Conservation (phyloP, 495 filamentous ascomycete genomes). For the Platismatia glauca region DNA sequence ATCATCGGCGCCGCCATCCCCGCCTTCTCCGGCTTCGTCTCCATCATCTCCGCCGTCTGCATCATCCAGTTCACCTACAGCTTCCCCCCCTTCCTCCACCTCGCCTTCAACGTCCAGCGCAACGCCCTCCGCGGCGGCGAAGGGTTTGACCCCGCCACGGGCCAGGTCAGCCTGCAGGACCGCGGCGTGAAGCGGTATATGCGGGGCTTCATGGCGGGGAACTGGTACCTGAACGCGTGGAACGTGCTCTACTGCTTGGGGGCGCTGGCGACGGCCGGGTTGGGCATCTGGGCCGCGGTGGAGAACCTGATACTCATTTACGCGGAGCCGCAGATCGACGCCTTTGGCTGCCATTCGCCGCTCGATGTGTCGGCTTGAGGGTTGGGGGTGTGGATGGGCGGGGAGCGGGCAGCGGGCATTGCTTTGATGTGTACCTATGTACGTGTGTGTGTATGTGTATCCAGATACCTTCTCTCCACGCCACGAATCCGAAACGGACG, state of each 20-base stretch:
- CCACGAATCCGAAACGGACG: no score
- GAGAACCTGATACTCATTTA: conserved; percentile 16
- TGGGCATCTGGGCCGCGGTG: conserved; percentile 29
- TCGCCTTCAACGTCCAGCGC: conserved; percentile 39
- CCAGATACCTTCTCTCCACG: no score
- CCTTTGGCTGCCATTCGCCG: conserved; percentile 14
- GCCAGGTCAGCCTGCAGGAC: conserved; percentile 29
- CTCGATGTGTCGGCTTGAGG: conserved; percentile 13
- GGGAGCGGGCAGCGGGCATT: background rate
- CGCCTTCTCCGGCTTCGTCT: conserved; percentile 39
- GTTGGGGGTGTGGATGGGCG: background rate
- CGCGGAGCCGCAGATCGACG: conserved; percentile 12
- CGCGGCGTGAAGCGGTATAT: conserved; percentile 30
- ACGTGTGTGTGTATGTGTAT: background rate
- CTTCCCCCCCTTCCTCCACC: conserved; percentile 38
- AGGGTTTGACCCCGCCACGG: conserved; percentile 39
- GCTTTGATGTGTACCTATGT: no score
- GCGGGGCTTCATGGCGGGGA: conserved; percentile 32
- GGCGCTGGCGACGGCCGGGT: conserved; percentile 30
- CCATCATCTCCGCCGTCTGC: conserved; percentile 39
- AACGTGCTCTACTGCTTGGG: conserved; percentile 35
- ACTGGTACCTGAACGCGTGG: conserved; percentile 31
- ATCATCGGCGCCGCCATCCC: conserved; percentile 43
- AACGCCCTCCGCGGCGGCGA: conserved; percentile 36
- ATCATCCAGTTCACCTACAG: conserved; percentile 43